These are phyloP conservation scores for Fibroporia radiculosa DNA, from an alignment of 768 basidiomycete species.

Conservation along the genomic window DNA sequence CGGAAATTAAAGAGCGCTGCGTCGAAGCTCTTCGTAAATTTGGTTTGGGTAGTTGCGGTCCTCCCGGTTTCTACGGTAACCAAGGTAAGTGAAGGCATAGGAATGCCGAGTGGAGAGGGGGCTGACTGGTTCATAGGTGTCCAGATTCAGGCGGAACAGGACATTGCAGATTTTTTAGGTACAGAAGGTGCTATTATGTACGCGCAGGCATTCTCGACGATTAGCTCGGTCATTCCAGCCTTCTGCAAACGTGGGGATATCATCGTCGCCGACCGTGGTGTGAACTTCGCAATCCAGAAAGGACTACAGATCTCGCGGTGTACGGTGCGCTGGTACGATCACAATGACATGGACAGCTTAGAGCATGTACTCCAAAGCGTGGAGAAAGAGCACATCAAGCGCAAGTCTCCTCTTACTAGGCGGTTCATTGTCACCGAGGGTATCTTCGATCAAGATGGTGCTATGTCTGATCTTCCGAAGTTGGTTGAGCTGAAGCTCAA, in stretches of 20 bases:
- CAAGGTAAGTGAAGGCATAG: slow-evolving; percentile 44
- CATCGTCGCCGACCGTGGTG: slow-evolving; percentile 96
- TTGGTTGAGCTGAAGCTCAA: slow-evolving; percentile 90
- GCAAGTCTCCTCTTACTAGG: slow-evolving; percentile 72
- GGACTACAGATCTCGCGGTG: slow-evolving; percentile 91
- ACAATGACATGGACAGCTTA: slow-evolving; percentile 87
- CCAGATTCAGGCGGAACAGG: slow-evolving; percentile 81
- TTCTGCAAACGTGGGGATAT: slow-evolving; percentile 98
- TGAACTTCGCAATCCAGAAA: slow-evolving; percentile 93
- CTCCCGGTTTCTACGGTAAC: slow-evolving; percentile 95
- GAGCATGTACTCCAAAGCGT: slow-evolving; percentile 80
- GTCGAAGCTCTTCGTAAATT: slow-evolving; percentile 82
- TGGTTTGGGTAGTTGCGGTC: slow-evolving; percentile 92
- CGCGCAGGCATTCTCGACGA: slow-evolving; percentile 87
- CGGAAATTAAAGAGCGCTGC: slow-evolving; percentile 78
- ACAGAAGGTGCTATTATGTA: slow-evolving; percentile 88
- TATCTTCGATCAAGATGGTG: slow-evolving; percentile 91
- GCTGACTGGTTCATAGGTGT: slow-evolving; percentile 50
- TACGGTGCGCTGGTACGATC: slow-evolving; percentile 92
- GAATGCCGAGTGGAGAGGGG: neutral
- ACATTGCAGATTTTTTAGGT: slow-evolving; percentile 87
- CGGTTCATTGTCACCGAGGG: slow-evolving; percentile 97
- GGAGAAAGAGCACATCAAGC: slow-evolving; percentile 85
- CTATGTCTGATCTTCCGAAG: slow-evolving; percentile 87
- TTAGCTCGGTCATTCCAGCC: slow-evolving; percentile 91